Evolutionary conservation across 768 basidiomycete genomes (phyloP), one percentile per base, ranked within the genome.

Genomic region (Tulasnella sp.): DNA sequence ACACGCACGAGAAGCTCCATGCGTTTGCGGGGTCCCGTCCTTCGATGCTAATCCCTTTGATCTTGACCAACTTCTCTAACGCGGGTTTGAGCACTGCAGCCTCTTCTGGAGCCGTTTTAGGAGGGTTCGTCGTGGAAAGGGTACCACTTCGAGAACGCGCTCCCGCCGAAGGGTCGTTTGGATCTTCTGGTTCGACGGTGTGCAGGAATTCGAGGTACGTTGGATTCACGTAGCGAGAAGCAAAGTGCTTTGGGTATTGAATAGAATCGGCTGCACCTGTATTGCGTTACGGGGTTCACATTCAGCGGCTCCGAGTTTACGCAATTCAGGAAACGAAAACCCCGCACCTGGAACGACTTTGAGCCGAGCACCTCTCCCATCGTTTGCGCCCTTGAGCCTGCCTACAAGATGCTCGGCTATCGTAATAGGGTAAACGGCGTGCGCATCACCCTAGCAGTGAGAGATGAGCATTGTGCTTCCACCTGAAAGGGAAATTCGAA

Each of bases 241-340:
- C 69, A 38, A 70, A 70, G 37, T 70, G 40, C 14, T 39, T 70
- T 25, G 69, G 69, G 17, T 70, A 70, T 70, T 70, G 69, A 38
- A 70, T 38, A 38, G 69, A 38, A 31, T 38, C 69, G 36, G 69
- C 69, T 14, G 29, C 69, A 14, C 69, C 69, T 70, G 69, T 38
- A 37, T 38, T 70, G 17, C 11, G n/a, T 25, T 39, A 2, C 37
- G 15, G 15, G 29, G 9, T 42, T 64, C 12, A 14, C 37, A 38
- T 39, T 70, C 8, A 70, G 69, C n/a, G 29, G 31, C 58, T 70
- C n/a, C 12, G 14, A 9, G 31, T 39, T 1, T 36, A 0, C 17
- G 22, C 0, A 1, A 36, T 22, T 19, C 68, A 31, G 14, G 39
- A 42, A 15, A 25, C 5, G 69, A 42, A 12, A 70, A 9, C 22